Percentiles rank a stretch among this genome's conserved stretches.
These are phyloP conservation scores for Abrus precatorius DNA, from an alignment of 306 rosid species.

Conservation along the genomic window DNA sequence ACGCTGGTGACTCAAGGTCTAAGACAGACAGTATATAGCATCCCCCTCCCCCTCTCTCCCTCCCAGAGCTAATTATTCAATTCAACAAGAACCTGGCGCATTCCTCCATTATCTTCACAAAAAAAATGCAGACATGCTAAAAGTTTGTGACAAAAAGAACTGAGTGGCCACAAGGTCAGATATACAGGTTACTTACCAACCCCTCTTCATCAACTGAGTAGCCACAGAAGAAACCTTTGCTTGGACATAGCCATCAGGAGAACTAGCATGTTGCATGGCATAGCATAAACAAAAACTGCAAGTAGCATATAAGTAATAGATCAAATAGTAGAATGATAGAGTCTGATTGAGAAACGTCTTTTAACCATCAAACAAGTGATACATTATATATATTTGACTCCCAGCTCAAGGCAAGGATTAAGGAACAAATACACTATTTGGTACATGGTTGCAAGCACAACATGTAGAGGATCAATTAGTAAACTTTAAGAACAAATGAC, in stretches of 20 bases:
- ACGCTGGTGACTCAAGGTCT: constrained; percentile 6
- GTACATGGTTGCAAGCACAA: constrained; percentile 26
- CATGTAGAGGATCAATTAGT: constrained; percentile 11
- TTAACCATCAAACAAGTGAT: constrained; percentile 29
- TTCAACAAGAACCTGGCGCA: neutral
- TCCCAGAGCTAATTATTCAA: neutral
- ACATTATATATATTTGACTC: constrained; percentile 17
- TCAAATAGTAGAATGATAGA: constrained; percentile 15
- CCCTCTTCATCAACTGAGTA: constrained; percentile 95
- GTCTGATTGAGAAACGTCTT: constrained; percentile 10
- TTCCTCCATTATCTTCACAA: constrained; percentile 20
- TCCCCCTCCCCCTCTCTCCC: neutral
- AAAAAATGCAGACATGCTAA: neutral
- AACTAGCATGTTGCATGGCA: constrained; percentile 85
- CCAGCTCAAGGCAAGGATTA: constrained; percentile 34
- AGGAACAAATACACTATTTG: constrained; percentile 18
- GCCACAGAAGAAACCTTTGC: constrained; percentile 94
- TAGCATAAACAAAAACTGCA: constrained; percentile 92
- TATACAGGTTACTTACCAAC: constrained; percentile 71
- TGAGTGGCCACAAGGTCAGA: constrained; percentile 1
- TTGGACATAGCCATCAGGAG: constrained; percentile 84
- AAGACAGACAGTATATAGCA: neutral
- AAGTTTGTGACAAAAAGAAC: constrained; percentile 18
- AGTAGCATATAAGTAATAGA: constrained; percentile 34
- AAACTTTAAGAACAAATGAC: constrained; percentile 29